These are phyloP conservation scores for Leishmania tropica DNA, from an alignment of 208 protist species.

Conservation along the genomic window DNA sequence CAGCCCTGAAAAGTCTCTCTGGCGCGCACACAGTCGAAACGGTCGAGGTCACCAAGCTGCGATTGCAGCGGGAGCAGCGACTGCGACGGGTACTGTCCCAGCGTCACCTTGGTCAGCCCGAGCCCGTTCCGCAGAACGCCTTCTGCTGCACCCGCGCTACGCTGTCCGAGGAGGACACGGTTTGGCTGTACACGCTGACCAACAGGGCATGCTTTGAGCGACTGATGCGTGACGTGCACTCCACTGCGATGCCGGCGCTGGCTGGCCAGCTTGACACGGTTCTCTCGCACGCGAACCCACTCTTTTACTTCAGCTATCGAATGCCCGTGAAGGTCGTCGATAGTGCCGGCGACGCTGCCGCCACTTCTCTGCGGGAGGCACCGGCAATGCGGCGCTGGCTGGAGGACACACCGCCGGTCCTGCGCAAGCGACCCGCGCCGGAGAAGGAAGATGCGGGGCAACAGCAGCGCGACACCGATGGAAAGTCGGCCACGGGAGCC, in stretches of 20 bases:
- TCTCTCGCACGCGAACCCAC: slow-evolving; percentile 18
- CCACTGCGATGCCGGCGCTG: slow-evolving; percentile 3
- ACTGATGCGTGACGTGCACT: slow-evolving; percentile 17
- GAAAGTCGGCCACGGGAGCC: neutral
- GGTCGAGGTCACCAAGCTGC: slow-evolving; percentile 34
- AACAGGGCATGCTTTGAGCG: slow-evolving; percentile 51
- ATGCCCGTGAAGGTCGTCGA: slow-evolving; percentile 11
- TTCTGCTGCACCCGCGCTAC: slow-evolving; percentile 36
- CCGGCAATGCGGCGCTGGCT: slow-evolving; percentile 21
- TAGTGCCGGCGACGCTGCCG: neutral
- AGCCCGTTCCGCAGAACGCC: slow-evolving; percentile 20
- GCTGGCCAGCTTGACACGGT: slow-evolving; percentile 27
- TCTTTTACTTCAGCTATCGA: slow-evolving; percentile 29
- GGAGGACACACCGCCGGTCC: neutral
- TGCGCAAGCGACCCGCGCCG: slow-evolving; percentile 4
- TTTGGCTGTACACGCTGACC: slow-evolving; percentile 58
- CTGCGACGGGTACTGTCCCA: slow-evolving; percentile 64
- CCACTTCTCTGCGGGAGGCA: neutral
- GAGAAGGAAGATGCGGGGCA: neutral
- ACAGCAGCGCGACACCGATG: neutral
- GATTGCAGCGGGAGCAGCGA: slow-evolving; percentile 58
- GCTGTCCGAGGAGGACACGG: slow-evolving; percentile 45
- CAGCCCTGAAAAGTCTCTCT: neutral
- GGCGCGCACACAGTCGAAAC: neutral
- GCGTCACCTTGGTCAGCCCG: slow-evolving; percentile 50